Evolutionary conservation across 345 rosid genomes (phyloP), one percentile per base, ranked within the genome.

Genomic region (Pistacia integerrima): DNA sequence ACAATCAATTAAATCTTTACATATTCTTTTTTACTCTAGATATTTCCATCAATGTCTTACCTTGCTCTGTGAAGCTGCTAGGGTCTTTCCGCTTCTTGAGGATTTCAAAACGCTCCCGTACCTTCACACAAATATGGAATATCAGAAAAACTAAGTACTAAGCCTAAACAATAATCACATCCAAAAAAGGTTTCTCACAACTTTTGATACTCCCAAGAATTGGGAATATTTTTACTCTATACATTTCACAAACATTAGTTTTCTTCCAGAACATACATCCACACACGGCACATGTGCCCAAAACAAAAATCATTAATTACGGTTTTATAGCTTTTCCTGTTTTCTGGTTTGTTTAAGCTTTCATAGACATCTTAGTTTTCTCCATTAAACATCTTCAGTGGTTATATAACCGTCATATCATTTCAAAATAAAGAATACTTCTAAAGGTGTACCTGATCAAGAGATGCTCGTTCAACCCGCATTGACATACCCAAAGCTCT

Each of bases 401-500:
- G 22, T 36, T 20, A 41, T 7, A 36, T 11, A 52, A 51, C 56
- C n/a, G 8, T 46, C 62, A 59, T 5, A 33, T 22, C 22, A 71
- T 28, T 18, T 73, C 79, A 77, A 17, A 67, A 14, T 11, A 16
- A 51, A 69, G 57, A 74, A 55, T 64, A 70, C 62, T 70, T 74
- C 22, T 18, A 18, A 78, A 22, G 12, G 61, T 22, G 14, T 75
- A 95, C 99, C 87, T 95, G 99, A 75, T 88, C 70, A 80, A 96
- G 97, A 65, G 95, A 89, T 64, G 98, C 97, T 28, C 98, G 86
- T 83, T 95, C 99, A 46, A 90, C 94, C 64, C 98, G 89, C 99
- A 95, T 95, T 77, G 98, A 93, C 99, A 95, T 93, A 66, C 99
- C 99, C 88, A 92, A 75, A 52, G 99, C 99, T 85, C 99, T 88